A percentile compares a stretch with the other conserved stretches of the same genome.
Evolutionary conservation across 164 flowering plant genomes (phyloP).

Genomic region (Tetrastigma voinierianum): DNA sequence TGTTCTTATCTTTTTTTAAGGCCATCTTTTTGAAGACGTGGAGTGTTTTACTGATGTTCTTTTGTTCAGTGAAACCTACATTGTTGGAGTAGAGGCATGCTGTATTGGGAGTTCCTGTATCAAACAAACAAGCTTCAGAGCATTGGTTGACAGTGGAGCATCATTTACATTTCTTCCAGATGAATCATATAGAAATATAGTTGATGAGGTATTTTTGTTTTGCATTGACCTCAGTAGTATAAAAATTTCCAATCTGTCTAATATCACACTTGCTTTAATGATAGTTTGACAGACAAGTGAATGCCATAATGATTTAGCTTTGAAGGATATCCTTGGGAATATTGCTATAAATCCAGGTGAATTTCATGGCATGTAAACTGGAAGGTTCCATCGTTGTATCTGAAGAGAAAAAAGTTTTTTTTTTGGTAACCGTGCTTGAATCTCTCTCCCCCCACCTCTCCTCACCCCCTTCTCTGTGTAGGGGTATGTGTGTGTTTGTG

Average conservation of each 20-base stretch:
- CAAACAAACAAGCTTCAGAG: constrained; percentile 53
- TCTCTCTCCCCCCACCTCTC: no score
- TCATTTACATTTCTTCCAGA: constrained; percentile 86
- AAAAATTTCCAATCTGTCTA: background rate
- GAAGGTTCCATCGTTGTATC: no score
- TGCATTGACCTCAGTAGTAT: background rate
- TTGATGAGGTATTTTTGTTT: constrained; percentile 50
- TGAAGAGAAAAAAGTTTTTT: no score
- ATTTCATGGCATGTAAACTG: no score
- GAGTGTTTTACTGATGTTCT: background rate
- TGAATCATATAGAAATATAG: constrained; percentile 49
- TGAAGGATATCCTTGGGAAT: constrained; percentile 74
- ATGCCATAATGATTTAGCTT: constrained; percentile 45
- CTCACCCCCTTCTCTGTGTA: no score
- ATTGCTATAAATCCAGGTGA: background rate
- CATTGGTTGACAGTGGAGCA: constrained; percentile 80
- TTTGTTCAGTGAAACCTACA: constrained; percentile 59
- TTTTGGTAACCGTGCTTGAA: no score
- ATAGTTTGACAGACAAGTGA: constrained; percentile 77
- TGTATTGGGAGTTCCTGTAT: constrained; percentile 70
- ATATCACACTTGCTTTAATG: background rate
- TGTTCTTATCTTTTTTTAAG: background rate
- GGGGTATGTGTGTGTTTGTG: no score
- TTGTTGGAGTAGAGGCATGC: constrained; percentile 66
- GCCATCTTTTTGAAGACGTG: background rate